These are phyloP conservation scores for Melastoma candidum DNA, from an alignment of 441 rosid species.

Conservation along the genomic window DNA sequence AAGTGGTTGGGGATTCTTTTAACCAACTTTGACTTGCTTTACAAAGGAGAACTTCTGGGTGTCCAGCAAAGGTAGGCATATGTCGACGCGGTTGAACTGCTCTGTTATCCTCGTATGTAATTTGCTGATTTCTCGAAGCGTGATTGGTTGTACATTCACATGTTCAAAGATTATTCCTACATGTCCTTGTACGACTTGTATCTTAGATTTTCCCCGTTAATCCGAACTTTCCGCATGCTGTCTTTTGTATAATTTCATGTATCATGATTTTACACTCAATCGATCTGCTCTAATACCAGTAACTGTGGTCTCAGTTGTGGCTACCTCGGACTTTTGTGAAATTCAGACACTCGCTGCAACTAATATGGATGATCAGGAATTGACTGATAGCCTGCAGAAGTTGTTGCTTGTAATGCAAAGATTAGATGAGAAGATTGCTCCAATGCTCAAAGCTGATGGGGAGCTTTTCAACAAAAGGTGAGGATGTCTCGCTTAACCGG, in stretches of 20 bases:
- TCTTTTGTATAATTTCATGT: too few species aligned
- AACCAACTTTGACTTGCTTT: slow-evolving; percentile 88
- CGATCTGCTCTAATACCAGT: too few species aligned
- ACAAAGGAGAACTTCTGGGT: slow-evolving; percentile 65
- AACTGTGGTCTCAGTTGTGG: too few species aligned
- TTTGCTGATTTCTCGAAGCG: too few species aligned
- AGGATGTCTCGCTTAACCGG: background rate
- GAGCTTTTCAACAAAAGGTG: slow-evolving; percentile 86
- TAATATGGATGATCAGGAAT: slow-evolving; percentile 73
- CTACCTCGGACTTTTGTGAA: background rate
- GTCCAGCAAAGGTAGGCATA: slow-evolving; percentile 78
- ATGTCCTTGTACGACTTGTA: too few species aligned
- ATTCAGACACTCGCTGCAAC: slow-evolving; percentile 89
- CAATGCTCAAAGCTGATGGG: slow-evolving; percentile 82
- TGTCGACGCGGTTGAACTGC: background rate
- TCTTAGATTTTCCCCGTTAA: too few species aligned
- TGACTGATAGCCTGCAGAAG: slow-evolving; percentile 88
- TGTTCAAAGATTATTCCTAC: too few species aligned
- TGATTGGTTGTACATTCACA: too few species aligned
- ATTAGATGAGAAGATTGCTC: slow-evolving; percentile 77
- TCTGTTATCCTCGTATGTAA: background rate
- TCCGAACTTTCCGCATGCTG: too few species aligned
- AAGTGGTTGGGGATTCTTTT: slow-evolving; percentile 84
- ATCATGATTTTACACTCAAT: too few species aligned
- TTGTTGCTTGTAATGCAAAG: slow-evolving; percentile 93